Evolutionary conservation across 495 filamentous ascomycete species (phyloP), one percentile per base, ranked within the genome.

Genomic region (Podospora tetraspora): DNA sequence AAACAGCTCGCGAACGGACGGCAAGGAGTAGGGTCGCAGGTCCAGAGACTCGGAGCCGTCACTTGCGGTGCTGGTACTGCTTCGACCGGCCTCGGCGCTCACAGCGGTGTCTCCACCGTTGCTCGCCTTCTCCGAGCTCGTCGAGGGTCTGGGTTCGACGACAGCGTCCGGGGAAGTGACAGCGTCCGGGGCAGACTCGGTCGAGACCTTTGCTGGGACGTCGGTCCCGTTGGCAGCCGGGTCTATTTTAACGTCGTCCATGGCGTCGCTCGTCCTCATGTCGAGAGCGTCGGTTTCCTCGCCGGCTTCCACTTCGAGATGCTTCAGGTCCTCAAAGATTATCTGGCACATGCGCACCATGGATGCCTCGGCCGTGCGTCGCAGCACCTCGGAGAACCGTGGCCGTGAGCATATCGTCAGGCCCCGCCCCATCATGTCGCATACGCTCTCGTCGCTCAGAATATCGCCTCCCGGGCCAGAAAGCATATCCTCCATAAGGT

Each of bases 311-410:
- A 89, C 84, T 73, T 97, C 91, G 21, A 99, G 80, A 69, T 92
- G 85, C 70, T 97, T 96, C 37, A 99, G 79, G 37, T 96, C 88
- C 78, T 91, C 90, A 77, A 99, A 99, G 63, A 98, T 95, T 67
- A 94, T 91, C 78, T 98, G 96, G 75, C 94, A 97, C 94, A 99
- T 99, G 68, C 91, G 91, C 64, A 97, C 90, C 96, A 98, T 98
- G 66, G 92, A 90, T 78, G 97, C 95, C 77, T 99, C 95, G 1
- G 96, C 96, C 24, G 93, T 94, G 68, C 93, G 85, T 64, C 94
- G 86, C 21, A 99, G 83, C 11, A 98, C 87, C 73, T 97, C 95
- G 21, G 95, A 97, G 62, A 99, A 85, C 62, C 94, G 87, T 66
- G 89, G 87, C 79, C 97, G 93, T 66, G 94, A 97, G 80, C 95